These are phyloP conservation scores for Tulasnella calospora DNA, from an alignment of 768 basidiomycete genomes.

Conservation along the genomic window DNA sequence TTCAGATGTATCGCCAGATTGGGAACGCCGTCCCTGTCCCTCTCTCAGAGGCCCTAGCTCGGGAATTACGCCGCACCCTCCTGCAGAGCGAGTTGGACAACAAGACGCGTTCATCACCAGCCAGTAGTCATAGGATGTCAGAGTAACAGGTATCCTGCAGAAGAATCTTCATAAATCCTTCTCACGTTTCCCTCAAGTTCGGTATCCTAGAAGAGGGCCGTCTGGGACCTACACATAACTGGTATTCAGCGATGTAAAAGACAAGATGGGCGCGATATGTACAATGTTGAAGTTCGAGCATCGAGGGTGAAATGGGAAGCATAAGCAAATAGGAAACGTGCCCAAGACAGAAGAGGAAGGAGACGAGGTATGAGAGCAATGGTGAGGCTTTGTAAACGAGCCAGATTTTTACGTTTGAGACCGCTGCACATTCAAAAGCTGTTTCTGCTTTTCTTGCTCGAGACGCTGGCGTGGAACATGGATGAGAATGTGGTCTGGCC, in stretches of 20 bases:
- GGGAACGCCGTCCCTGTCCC: conserved; percentile 77
- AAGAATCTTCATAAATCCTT: too few species aligned
- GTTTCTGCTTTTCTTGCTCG: conserved; percentile 88
- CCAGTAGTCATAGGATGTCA: background rate
- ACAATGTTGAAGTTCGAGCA: background rate
- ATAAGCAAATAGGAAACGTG: background rate
- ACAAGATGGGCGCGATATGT: background rate
- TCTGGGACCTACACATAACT: background rate
- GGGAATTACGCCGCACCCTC: conserved; percentile 16
- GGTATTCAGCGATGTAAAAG: background rate
- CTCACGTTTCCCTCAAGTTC: background rate
- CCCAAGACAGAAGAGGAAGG: background rate
- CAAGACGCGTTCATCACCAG: background rate
- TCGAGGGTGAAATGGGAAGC: background rate
- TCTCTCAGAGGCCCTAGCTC: conserved; percentile 58
- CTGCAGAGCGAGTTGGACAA: background rate
- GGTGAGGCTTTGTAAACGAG: background rate
- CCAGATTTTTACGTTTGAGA: background rate
- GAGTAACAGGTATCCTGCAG: background rate
- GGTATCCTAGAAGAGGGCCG: background rate
- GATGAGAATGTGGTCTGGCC: background rate
- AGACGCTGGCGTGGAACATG: conserved; percentile 51
- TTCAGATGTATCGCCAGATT: conserved; percentile 68
- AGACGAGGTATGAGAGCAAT: background rate
- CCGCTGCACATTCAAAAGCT: conserved; percentile 37